Conservation (phyloP, 257 asterid species). For the Capsicum baccatum region DNA sequence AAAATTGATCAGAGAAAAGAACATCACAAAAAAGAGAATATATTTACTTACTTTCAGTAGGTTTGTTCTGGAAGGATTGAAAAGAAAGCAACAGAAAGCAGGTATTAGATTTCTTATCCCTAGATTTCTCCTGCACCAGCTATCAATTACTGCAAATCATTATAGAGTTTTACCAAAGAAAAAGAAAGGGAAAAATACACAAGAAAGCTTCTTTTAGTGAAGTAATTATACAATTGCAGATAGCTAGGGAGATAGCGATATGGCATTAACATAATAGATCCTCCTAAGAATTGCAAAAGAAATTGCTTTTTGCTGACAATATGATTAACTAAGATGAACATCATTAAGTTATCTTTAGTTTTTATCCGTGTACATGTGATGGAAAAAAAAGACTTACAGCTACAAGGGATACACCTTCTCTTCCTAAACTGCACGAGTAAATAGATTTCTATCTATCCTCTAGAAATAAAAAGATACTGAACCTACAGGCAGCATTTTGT, state of each 20-base stretch:
- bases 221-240: not conserved
- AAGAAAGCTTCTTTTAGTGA: not conserved
- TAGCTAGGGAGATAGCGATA: not conserved
- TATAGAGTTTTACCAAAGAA: not conserved
- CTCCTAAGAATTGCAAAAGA: slow-evolving; percentile 16
- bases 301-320: not conserved
- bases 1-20: not conserved
- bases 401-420: not conserved
- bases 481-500: slow-evolving; percentile 17
- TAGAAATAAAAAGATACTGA: not conserved
- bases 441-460: slow-evolving; percentile 1
- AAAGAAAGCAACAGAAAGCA: not conserved
- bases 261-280: not conserved
- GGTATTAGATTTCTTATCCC: not conserved
- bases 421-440: slow-evolving; percentile 4
- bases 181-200: not conserved
- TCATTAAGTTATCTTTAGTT: not conserved
- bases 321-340: not conserved
- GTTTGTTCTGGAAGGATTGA: not conserved
- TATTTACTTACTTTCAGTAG: not conserved
- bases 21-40: not conserved
- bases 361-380: not conserved
- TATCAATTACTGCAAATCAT: slow-evolving; percentile 2
- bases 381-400: not conserved
- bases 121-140: not conserved